These are phyloP conservation scores for Neurospora terricola DNA, from an alignment of 495 filamentous ascomycete genomes.

Conservation along the genomic window DNA sequence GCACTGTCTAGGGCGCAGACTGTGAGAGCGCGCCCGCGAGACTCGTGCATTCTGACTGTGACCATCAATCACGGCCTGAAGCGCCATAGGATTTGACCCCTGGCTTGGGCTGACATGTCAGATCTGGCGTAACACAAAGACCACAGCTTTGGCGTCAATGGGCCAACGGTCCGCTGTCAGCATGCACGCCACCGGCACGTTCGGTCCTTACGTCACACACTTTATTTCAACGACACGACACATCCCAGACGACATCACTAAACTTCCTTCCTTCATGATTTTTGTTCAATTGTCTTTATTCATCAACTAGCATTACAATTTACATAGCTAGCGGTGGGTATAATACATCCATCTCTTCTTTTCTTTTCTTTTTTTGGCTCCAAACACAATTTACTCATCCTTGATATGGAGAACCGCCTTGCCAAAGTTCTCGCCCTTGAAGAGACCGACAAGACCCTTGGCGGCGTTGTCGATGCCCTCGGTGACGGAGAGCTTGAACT, in stretches of 20 bases:
- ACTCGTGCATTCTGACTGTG: neutral
- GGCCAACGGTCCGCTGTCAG: neutral
- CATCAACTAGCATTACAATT: neutral
- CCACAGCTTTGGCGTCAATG: neutral
- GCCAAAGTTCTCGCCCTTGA: constrained; percentile 82
- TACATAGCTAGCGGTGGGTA: neutral
- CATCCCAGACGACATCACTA: neutral
- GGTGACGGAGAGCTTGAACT: constrained; percentile 58
- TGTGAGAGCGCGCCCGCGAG: too few relatives aligned
- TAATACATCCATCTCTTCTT: neutral
- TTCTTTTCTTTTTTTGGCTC: too few relatives aligned
- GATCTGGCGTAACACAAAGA: neutral
- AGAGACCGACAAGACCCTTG: constrained; percentile 77
- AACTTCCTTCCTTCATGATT: neutral
- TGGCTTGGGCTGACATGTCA: neutral
- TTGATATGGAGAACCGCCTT: constrained; percentile 77
- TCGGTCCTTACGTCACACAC: neutral
- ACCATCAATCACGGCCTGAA: neutral
- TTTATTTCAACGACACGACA: neutral
- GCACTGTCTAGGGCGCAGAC: too few relatives aligned
- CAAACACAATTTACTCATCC: constrained; percentile 11
- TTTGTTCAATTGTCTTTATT: neutral
- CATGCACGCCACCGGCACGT: neutral
- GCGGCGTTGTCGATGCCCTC: constrained; percentile 75
- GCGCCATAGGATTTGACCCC: neutral